Percentiles rank a stretch among this genome's conserved stretches.
phyloP scores from a whole-genome alignment of 2,329 filamentous ascomycete genomes.

The Beauveria brongniartii region DNA sequence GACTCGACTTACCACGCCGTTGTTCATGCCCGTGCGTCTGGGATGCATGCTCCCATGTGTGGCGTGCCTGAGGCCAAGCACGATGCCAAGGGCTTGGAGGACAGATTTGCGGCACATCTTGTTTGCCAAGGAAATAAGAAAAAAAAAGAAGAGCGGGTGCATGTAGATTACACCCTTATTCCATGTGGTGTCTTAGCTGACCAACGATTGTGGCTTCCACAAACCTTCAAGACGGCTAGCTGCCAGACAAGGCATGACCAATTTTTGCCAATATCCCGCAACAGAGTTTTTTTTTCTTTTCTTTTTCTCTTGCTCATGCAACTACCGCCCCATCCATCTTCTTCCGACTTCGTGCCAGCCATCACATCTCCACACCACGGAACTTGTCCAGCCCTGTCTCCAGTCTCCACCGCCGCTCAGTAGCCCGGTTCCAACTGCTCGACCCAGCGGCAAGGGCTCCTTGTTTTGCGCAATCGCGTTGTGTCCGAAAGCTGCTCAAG shows the following conservation, averaged over 20 bases:
- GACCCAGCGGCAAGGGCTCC: neutral
- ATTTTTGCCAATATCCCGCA: too few relatives aligned
- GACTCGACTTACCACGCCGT: neutral
- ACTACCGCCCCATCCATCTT: neutral
- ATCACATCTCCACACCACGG: neutral
- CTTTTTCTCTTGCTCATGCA: neutral
- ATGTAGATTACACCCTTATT: too few relatives aligned
- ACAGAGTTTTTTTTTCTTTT: neutral
- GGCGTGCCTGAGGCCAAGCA: neutral
- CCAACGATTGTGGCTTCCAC: too few relatives aligned
- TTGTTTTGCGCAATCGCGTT: neutral
- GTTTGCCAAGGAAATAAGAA: neutral
- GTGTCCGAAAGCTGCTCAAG: neutral
- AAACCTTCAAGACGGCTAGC: too few relatives aligned
- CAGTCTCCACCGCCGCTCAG: neutral
- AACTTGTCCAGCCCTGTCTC: neutral
- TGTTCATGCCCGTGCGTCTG: neutral
- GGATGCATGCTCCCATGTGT: neutral
- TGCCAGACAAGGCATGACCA: too few relatives aligned
- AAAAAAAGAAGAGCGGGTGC: too few relatives aligned
- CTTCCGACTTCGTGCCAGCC: neutral
- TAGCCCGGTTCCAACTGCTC: neutral
- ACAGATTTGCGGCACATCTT: neutral
- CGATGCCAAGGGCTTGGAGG: slow-evolving; percentile 1
- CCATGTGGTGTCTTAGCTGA: too few relatives aligned